Conservation (phyloP, 2,329 filamentous ascomycete genomes). For the Phialophora chinensis region DNA sequence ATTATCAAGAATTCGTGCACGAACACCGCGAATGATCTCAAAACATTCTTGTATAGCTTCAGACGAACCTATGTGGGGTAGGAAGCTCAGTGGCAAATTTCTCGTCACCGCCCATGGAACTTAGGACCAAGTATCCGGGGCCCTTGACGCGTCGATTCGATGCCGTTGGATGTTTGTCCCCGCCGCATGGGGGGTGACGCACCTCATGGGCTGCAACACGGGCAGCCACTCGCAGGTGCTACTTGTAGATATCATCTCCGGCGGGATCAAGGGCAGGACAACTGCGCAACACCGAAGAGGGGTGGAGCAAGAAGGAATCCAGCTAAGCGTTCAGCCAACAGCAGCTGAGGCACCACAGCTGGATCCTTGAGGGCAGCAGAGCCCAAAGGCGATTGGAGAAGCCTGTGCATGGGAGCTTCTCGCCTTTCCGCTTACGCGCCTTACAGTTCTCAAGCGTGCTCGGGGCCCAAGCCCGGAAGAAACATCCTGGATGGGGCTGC, state of each 20-base stretch:
- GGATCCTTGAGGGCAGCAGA: background rate
- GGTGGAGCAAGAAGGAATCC: background rate
- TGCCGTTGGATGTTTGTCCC: background rate
- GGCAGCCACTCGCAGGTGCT: background rate
- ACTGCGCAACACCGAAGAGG: background rate
- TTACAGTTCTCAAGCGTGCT: too few species aligned
- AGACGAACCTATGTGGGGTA: background rate
- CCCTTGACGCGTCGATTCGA: background rate
- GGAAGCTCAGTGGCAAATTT: background rate
- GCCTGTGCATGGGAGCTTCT: background rate
- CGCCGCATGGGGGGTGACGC: background rate
- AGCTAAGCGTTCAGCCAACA: background rate
- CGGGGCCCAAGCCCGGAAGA: background rate
- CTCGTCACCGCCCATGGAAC: constrained; percentile 5
- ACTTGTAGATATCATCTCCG: background rate
- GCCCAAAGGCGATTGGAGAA: background rate
- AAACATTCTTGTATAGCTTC: constrained; percentile 6
- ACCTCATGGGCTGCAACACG: background rate
- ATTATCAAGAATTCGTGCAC: constrained; percentile 3
- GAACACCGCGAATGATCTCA: background rate
- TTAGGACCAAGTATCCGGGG: background rate
- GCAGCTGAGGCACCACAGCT: too few species aligned
- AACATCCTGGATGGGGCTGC: background rate
- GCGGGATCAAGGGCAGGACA: background rate
- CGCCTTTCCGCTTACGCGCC: too few species aligned